Evolutionary conservation across 495 filamentous ascomycete genomes (phyloP).

Genomic region (Daldinia grandis): DNA sequence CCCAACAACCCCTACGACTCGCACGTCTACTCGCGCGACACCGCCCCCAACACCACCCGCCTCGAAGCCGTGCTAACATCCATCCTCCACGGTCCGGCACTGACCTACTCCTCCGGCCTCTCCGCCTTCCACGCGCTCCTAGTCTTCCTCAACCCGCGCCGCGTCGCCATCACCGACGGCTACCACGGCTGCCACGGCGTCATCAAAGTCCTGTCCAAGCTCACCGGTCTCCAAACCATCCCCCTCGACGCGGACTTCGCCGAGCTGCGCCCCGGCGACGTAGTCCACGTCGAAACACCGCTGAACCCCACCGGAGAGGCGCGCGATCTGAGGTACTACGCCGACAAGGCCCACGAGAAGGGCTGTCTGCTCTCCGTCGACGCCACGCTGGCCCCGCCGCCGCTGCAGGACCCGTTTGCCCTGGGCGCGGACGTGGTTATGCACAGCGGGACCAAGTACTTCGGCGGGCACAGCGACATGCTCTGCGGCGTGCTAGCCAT

Average conservation of each 20-base stretch:
- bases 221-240: slow-evolving; percentile 74
- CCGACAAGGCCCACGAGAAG: slow-evolving; percentile 70
- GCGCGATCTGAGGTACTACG: slow-evolving; percentile 71
- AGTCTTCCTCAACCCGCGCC: slow-evolving; percentile 76
- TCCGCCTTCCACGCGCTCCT: slow-evolving; percentile 86
- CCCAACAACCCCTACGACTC: slow-evolving; percentile 51
- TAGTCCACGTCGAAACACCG: slow-evolving; percentile 92
- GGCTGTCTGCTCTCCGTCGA: slow-evolving; percentile 79
- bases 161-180: slow-evolving; percentile 78
- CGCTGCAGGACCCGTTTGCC: slow-evolving; percentile 83
- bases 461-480: slow-evolving; percentile 93
- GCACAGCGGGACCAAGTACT: slow-evolving; percentile 94
- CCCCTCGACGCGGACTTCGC: slow-evolving; percentile 60
- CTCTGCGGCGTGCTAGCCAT: slow-evolving; percentile 84
- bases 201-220: slow-evolving; percentile 70
- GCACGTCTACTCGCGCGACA: slow-evolving; percentile 82
- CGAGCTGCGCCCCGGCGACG: slow-evolving; percentile 73
- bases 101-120: slow-evolving; percentile 86
- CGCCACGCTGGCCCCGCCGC: slow-evolving; percentile 91
- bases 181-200: slow-evolving; percentile 96
- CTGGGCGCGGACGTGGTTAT: slow-evolving; percentile 85
- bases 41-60: slow-evolving; percentile 78
- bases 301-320: slow-evolving; percentile 89
- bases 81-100: slow-evolving; percentile 70
- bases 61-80: slow-evolving; percentile 81